phyloP scores from a whole-genome alignment of 768 basidiomycete species.

The Hericium rajendrae region DNA sequence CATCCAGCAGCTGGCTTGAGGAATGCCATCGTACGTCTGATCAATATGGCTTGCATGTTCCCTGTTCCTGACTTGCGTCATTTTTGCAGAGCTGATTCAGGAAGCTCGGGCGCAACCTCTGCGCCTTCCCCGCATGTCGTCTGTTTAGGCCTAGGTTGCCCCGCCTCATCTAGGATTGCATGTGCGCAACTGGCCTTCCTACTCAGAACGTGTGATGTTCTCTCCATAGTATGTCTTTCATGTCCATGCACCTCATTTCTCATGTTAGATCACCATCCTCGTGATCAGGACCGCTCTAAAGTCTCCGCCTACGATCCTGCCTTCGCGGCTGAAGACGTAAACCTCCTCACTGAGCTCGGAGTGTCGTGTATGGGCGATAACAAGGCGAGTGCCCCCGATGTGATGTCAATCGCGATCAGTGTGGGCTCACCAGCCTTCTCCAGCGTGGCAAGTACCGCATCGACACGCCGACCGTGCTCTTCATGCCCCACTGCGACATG shows the following conservation, averaged over 20 bases:
- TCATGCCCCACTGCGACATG: slow-evolving; percentile 76
- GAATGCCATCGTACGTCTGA: slow-evolving; percentile 41
- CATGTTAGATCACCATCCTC: slow-evolving; percentile 13
- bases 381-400: slow-evolving; percentile 35
- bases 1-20: slow-evolving; percentile 42
- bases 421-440: slow-evolving; percentile 1
- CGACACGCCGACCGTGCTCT: slow-evolving; percentile 47
- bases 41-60: background rate
- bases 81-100: slow-evolving; percentile 8
- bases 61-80: background rate
- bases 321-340: slow-evolving; percentile 52
- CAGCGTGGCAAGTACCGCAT: slow-evolving; percentile 26
- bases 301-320: slow-evolving; percentile 64
- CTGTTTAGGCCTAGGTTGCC: slow-evolving; percentile 71
- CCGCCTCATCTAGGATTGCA: slow-evolving; percentile 49
- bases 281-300: slow-evolving; percentile 33
- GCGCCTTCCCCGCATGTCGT: slow-evolving; percentile 29
- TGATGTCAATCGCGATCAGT: background rate
- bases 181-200: slow-evolving; percentile 65
- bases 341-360: slow-evolving; percentile 34
- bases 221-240: slow-evolving; percentile 49
- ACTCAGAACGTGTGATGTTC: slow-evolving; percentile 38
- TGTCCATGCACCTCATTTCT: slow-evolving; percentile 9
- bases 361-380: slow-evolving; percentile 32
- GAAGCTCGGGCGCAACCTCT: slow-evolving; percentile 14